These are phyloP conservation scores for Phyllosticta citriasiana DNA, from an alignment of 2,329 filamentous ascomycete species.

Conservation along the genomic window DNA sequence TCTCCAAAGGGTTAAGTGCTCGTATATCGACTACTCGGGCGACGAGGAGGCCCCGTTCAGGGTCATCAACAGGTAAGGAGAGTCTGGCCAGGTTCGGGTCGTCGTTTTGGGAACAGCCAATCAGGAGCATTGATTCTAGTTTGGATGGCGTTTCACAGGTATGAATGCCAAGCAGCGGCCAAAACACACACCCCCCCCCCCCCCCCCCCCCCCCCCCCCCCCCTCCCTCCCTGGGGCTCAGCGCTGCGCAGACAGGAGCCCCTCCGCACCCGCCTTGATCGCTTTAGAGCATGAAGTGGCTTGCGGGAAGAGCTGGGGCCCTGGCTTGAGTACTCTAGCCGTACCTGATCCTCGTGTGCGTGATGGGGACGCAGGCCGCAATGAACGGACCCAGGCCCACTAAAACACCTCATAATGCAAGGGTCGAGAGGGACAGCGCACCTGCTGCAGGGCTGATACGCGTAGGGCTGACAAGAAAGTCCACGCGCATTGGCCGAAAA, in stretches of 20 bases:
- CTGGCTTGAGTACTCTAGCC: not conserved
- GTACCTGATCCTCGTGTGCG: not conserved
- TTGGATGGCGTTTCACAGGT: not conserved
- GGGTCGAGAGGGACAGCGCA: not conserved
- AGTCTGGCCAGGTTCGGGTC: not conserved
- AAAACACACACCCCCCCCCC: no score
- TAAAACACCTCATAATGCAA: not conserved
- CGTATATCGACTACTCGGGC: not conserved
- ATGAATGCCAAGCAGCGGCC: not conserved
- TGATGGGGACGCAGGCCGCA: not conserved
- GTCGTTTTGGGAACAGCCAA: not conserved
- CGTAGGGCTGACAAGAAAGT: not conserved
- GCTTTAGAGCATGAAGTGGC: not conserved
- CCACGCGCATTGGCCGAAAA: not conserved
- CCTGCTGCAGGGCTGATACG: not conserved
- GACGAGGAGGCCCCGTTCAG: not conserved
- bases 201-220: no score
- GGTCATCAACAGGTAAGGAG: not conserved
- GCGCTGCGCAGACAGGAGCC: not conserved
- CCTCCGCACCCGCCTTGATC: not conserved
- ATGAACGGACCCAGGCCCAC: not conserved
- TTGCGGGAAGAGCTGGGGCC: not conserved
- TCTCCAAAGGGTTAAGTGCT: not conserved
- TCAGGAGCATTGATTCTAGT: not conserved
- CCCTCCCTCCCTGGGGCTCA: not conserved